These are phyloP conservation scores for Entomortierella chlamydospora DNA, from an alignment of 192 early-diverging fungal species.

Conservation along the genomic window DNA sequence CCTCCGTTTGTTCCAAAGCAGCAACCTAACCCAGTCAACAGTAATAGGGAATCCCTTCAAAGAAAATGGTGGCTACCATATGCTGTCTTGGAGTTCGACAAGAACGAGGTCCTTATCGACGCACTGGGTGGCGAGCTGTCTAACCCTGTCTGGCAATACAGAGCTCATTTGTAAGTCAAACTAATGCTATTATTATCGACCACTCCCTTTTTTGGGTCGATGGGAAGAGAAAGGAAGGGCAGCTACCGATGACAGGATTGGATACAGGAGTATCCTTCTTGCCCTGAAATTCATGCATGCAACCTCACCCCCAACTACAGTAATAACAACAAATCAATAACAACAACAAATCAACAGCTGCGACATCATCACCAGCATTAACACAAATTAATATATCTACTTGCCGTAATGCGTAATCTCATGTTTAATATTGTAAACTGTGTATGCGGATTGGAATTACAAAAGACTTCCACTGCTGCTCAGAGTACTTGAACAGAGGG, in stretches of 20 bases:
- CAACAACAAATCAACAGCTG: no score
- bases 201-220: conserved; percentile 15
- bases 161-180: conserved; percentile 81
- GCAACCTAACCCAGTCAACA: conserved; percentile 9
- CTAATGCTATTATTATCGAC: conserved; percentile 20
- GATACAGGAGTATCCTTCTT: conserved; percentile 3
- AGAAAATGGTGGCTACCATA: conserved; percentile 84
- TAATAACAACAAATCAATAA: background rate
- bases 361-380: no score
- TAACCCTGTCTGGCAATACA: conserved; percentile 82
- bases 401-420: no score
- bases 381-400: no score
- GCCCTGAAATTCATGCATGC: conserved; percentile 14
- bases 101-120: conserved; percentile 91
- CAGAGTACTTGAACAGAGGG: no score
- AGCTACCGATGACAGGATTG: conserved; percentile 2
- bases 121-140: conserved; percentile 80
- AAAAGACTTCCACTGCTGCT: no score
- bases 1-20: conserved; percentile 56
- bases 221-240: conserved; percentile 2
- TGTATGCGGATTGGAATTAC: no score
- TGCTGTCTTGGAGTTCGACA: conserved; percentile 93
- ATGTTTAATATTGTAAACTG: no score
- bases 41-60: conserved; percentile 64
- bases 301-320: background rate